phyloP scores from a whole-genome alignment of 768 basidiomycete genomes.

The Rhodotorula toruloides region DNA sequence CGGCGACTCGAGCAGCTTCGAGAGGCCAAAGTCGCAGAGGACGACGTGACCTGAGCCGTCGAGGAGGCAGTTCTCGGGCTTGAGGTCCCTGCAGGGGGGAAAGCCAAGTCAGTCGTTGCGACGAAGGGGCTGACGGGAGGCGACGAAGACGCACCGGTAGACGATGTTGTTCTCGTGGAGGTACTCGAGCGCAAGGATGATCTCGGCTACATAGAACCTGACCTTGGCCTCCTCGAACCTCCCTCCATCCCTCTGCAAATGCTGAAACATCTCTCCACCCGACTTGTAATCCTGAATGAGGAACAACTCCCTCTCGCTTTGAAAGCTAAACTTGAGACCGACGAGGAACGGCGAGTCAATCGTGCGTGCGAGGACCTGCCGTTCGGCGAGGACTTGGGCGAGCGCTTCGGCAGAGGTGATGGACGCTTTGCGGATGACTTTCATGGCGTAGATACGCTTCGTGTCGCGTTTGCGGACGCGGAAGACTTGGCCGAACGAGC shows the following conservation, averaged over 20 bases:
- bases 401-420: conserved; percentile 86
- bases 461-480: conserved; percentile 97
- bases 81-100: conserved; percentile 60
- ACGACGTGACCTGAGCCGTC: conserved; percentile 97
- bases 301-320: conserved; percentile 26
- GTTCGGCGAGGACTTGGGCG: conserved; percentile 85
- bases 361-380: conserved; percentile 67
- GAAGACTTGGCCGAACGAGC: conserved; percentile 91
- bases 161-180: conserved; percentile 94
- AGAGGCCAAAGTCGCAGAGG: conserved; percentile 82
- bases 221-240: conserved; percentile 91
- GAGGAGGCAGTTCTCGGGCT: conserved; percentile 95
- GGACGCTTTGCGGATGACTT: conserved; percentile 92
- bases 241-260: conserved; percentile 87
- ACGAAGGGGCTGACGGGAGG: neutral
- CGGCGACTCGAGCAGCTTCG: conserved; percentile 67
- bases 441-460: conserved; percentile 95
- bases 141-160: conserved; percentile 46
- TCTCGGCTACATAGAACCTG: conserved; percentile 91
- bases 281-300: conserved; percentile 48
- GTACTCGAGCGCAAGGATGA: conserved; percentile 88
- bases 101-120: neutral
- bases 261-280: conserved; percentile 98
- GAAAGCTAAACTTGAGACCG: conserved; percentile 74
- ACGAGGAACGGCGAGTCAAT: conserved; percentile 91